Percentiles rank a stretch among this genome's conserved stretches.
phyloP scores from a whole-genome alignment of 345 rosid genomes.

The Geranium brycei region DNA sequence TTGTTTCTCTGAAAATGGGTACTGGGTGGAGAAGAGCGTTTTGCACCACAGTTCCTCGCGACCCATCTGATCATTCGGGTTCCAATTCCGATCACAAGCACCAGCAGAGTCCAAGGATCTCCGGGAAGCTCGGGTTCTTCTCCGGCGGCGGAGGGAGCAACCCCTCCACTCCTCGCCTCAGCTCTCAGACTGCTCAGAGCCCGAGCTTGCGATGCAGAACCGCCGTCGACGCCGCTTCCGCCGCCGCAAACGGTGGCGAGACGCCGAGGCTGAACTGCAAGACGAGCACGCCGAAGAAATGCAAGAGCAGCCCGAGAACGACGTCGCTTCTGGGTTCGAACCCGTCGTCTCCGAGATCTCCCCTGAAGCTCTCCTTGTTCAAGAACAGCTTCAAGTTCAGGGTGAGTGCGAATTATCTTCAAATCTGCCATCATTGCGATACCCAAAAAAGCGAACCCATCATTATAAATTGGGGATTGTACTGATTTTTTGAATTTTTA shows the following conservation, averaged over 20 bases:
- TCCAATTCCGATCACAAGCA: not conserved
- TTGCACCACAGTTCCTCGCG: slow-evolving; percentile 65
- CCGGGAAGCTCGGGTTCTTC: slow-evolving; percentile 43
- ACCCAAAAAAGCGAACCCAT: not conserved
- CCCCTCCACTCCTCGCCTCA: slow-evolving; percentile 50
- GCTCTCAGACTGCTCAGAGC: slow-evolving; percentile 21
- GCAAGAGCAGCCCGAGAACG: slow-evolving; percentile 15
- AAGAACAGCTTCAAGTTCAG: slow-evolving; percentile 71
- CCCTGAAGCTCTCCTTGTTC: slow-evolving; percentile 63
- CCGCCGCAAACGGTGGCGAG: slow-evolving; percentile 11
- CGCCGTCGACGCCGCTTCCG: slow-evolving; percentile 7
- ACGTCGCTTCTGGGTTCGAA: slow-evolving; percentile 22
- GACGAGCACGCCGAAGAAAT: slow-evolving; percentile 16
- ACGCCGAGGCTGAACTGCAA: slow-evolving; percentile 23
- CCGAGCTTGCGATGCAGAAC: slow-evolving; percentile 29
- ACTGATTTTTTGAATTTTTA: not conserved
- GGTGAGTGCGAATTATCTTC: slow-evolving; percentile 22
- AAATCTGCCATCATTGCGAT: not conserved
- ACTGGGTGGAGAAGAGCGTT: slow-evolving; percentile 97
- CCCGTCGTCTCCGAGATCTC: slow-evolving; percentile 67
- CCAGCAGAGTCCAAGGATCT: slow-evolving; percentile 31
- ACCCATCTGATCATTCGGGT: slow-evolving; percentile 20
- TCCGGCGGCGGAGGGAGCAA: slow-evolving; percentile 44
- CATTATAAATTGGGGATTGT: not conserved
- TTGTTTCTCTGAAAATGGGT: slow-evolving; percentile 33